Conservation (phyloP, 306 rosid species). For the Cucumis melo region DNA sequence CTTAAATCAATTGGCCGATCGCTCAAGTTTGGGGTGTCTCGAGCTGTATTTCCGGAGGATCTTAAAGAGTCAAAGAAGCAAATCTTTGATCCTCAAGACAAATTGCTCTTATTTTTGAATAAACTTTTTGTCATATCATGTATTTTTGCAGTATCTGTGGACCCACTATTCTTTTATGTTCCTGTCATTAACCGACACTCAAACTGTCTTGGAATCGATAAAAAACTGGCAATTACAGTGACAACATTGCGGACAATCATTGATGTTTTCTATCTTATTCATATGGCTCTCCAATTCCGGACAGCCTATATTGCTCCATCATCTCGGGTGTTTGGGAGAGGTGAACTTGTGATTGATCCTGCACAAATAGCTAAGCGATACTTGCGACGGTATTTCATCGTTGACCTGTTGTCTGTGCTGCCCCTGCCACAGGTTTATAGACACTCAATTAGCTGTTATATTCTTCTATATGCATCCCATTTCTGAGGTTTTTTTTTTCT, state of each 20-base stretch:
- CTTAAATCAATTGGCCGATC: constrained; percentile 81
- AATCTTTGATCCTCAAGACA: constrained; percentile 93
- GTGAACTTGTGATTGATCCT: constrained; percentile 92
- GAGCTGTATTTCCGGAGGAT: constrained; percentile 91
- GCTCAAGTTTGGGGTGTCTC: constrained; percentile 75
- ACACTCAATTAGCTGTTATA: constrained; percentile 3
- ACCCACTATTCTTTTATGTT: constrained; percentile 84
- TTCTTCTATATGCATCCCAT: constrained; percentile 6
- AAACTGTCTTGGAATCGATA: constrained; percentile 72
- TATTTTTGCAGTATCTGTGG: constrained; percentile 79
- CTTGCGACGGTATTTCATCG: constrained; percentile 58
- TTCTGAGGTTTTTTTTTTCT: constrained; percentile 2
- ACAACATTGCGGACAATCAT: constrained; percentile 74
- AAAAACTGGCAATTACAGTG: constrained; percentile 56
- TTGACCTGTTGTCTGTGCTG: constrained; percentile 70
- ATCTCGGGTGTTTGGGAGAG: constrained; percentile 97
- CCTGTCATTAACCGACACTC: constrained; percentile 49
- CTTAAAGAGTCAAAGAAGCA: constrained; percentile 78
- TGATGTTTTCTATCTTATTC: constrained; percentile 76
- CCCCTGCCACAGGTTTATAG: constrained; percentile 91
- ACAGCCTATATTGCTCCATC: constrained; percentile 97
- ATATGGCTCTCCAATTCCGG: constrained; percentile 95
- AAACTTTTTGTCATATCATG: constrained; percentile 70
- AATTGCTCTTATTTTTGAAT: constrained; percentile 72
- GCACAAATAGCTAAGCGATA: constrained; percentile 85